A percentile compares a stretch with the other conserved stretches of the same genome.
These are phyloP conservation scores for Spathaspora sp. DNA, from an alignment of 805 yeast genomes.

Conservation along the genomic window DNA sequence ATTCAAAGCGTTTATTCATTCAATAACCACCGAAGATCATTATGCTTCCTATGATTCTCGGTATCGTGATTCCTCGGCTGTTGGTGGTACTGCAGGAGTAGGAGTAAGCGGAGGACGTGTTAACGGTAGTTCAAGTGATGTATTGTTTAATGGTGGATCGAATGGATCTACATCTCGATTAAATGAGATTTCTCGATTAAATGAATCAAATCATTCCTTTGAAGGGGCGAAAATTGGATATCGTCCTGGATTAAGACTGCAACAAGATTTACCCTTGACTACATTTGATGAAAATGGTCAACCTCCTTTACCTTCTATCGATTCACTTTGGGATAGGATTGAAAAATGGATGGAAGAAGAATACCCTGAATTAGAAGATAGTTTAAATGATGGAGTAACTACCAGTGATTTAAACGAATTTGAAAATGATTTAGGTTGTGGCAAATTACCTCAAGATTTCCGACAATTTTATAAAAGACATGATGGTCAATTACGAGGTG, in stretches of 20 bases:
- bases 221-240: slow-evolving; percentile 26
- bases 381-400: slow-evolving; percentile 40
- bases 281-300: slow-evolving; percentile 43
- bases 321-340: slow-evolving; percentile 41
- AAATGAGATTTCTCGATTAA: slow-evolving; percentile 21
- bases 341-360: slow-evolving; percentile 43
- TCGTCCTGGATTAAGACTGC: slow-evolving; percentile 43
- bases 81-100: no score
- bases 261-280: slow-evolving; percentile 41
- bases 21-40: slow-evolving; percentile 57
- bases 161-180: slow-evolving; percentile 28
- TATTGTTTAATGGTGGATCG: slow-evolving; percentile 3
- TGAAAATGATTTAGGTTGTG: slow-evolving; percentile 41
- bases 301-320: slow-evolving; percentile 47
- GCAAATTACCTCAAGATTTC: slow-evolving; percentile 37
- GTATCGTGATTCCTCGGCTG: not conserved
- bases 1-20: slow-evolving; percentile 39
- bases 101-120: no score
- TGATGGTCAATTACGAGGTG: slow-evolving; percentile 45
- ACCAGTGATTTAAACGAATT: slow-evolving; percentile 45
- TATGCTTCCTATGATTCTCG: slow-evolving; percentile 48
- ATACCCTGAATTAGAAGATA: slow-evolving; percentile 43
- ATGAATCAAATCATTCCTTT: slow-evolving; percentile 25
- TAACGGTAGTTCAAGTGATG: slow-evolving; percentile 8
- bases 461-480: slow-evolving; percentile 44